Conservation (phyloP, 140 eudicot genomes). For the Senecio squalidus region DNA sequence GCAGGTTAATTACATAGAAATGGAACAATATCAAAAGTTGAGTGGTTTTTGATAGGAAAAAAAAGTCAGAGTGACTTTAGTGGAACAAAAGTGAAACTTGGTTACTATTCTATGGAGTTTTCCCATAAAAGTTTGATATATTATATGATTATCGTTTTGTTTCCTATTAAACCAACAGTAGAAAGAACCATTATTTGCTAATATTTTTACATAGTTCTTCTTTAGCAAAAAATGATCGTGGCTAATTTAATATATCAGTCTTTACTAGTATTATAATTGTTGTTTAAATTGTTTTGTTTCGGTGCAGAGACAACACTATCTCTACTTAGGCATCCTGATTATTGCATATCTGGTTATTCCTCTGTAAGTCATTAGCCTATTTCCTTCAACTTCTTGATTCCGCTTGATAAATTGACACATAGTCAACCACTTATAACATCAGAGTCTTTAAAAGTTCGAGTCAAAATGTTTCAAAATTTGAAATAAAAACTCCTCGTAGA, state of each 20-base stretch:
- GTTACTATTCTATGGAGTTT: too few species aligned
- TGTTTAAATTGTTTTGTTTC: background rate
- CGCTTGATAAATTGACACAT: background rate
- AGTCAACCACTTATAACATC: background rate
- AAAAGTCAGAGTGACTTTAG: too few species aligned
- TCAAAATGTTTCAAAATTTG: background rate
- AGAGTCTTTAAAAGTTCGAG: background rate
- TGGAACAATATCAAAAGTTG: too few species aligned
- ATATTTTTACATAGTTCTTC: background rate
- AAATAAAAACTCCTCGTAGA: background rate
- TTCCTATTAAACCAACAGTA: background rate
- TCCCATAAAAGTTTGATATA: background rate
- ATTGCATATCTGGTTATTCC: conserved; percentile 13
- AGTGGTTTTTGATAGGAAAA: too few species aligned
- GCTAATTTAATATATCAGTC: background rate
- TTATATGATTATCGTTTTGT: background rate
- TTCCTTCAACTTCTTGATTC: conserved; percentile 2
- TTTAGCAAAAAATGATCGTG: too few species aligned
- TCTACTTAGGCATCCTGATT: conserved; percentile 8
- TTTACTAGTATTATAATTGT: background rate
- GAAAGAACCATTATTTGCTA: background rate
- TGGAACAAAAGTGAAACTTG: too few species aligned
- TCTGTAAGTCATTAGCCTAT: conserved; percentile 2
- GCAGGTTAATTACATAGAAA: too few species aligned
- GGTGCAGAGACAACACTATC: conserved; percentile 10